These are phyloP conservation scores for Citrus hindsii DNA, from an alignment of 345 rosid genomes.

Conservation along the genomic window DNA sequence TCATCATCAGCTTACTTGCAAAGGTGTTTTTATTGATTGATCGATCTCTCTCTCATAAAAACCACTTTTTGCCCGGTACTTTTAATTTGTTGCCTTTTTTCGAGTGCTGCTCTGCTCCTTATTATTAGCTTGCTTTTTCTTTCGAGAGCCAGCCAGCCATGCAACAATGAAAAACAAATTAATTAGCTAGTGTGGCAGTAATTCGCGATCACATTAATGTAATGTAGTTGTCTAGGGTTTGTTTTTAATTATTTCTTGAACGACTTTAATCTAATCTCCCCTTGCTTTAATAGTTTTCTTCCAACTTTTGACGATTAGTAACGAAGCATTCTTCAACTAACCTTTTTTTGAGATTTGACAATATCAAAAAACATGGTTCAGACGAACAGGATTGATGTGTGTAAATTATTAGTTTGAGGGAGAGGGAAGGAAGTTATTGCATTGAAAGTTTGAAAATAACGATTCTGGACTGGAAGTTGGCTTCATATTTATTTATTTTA, in stretches of 20 bases:
- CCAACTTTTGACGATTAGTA: not conserved
- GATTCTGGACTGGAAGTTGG: too few species aligned
- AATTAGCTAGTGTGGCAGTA: not conserved
- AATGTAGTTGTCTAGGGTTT: not conserved
- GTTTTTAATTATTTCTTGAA: not conserved
- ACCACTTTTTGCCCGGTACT: not conserved
- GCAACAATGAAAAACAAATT: not conserved
- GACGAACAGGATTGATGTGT: too few species aligned
- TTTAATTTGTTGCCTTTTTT: not conserved
- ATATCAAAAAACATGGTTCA: too few species aligned
- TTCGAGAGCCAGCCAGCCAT: not conserved
- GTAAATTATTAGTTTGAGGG: too few species aligned
- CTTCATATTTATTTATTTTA: too few species aligned
- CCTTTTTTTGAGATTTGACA: too few species aligned
- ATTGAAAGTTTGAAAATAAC: too few species aligned
- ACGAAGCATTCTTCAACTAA: not conserved
- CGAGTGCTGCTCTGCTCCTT: too few species aligned
- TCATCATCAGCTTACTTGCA: conserved; percentile 2
- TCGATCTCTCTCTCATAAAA: not conserved
- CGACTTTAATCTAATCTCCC: not conserved
- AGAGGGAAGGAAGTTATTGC: too few species aligned
- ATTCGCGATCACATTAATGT: not conserved
- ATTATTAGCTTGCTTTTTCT: not conserved
- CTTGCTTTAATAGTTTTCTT: not conserved
- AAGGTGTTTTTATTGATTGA: not conserved